phyloP scores from a whole-genome alignment of 2,329 filamentous ascomycete species.

The Hypomyces perniciosus region DNA sequence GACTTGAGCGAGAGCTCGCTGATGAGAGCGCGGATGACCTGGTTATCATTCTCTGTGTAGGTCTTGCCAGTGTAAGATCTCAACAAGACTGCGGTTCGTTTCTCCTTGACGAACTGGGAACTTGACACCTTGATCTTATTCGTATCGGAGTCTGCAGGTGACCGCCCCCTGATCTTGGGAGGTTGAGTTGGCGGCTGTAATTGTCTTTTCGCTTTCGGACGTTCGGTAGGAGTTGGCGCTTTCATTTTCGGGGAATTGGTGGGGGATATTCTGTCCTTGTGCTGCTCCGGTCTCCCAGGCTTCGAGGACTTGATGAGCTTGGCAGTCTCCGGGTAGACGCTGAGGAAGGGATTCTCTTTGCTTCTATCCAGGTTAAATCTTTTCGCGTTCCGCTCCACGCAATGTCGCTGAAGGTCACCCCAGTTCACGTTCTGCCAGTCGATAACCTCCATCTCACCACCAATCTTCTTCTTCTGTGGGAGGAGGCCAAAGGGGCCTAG shows the following conservation, averaged over 20 bases:
- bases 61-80: slow-evolving; percentile 69
- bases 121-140: slow-evolving; percentile 9
- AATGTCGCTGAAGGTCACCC: slow-evolving; percentile 63
- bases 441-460: slow-evolving; percentile 31
- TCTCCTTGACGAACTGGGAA: slow-evolving; percentile 29
- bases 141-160: slow-evolving; percentile 2
- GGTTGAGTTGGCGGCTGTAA: not conserved
- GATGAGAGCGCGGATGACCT: slow-evolving; percentile 72
- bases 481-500: slow-evolving; percentile 60
- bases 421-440: slow-evolving; percentile 63
- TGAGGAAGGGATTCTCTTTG: slow-evolving; percentile 38
- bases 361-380: slow-evolving; percentile 48
- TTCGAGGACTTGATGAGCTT: slow-evolving; percentile 3
- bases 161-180: slow-evolving; percentile 14
- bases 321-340: slow-evolving; percentile 33
- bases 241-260: not conserved
- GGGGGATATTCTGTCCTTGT: slow-evolving; percentile 3
- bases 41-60: slow-evolving; percentile 73
- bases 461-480: slow-evolving; percentile 41
- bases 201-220: not conserved
- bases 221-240: not conserved
- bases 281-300: not conserved
- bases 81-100: slow-evolving; percentile 67
- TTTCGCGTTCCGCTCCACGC: slow-evolving; percentile 57
- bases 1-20: slow-evolving; percentile 69